Conservation (phyloP, 2,329 filamentous ascomycete species). For the Talaromyces funiculosus region DNA sequence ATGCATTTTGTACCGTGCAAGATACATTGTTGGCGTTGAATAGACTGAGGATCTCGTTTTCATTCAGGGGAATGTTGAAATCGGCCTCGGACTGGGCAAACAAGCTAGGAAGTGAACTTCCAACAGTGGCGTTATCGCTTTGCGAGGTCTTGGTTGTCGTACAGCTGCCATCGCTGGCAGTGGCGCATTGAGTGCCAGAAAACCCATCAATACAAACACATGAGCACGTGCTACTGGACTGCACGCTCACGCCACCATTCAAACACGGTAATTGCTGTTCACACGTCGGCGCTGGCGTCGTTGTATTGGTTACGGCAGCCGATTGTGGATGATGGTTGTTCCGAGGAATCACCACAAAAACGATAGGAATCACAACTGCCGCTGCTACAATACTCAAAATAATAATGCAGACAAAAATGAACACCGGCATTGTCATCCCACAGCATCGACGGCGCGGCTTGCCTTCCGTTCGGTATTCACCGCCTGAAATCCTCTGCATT, state of each 20-base stretch:
- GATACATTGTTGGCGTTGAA: constrained; percentile 72
- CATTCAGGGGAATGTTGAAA: constrained; percentile 71
- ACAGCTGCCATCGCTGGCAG: constrained; percentile 48
- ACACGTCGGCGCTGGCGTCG: constrained; percentile 42
- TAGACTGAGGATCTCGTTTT: constrained; percentile 63
- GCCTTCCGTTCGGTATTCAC: constrained; percentile 17
- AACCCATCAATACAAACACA: constrained; percentile 90
- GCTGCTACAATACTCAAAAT: constrained; percentile 68
- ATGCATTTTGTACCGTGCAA: constrained; percentile 77
- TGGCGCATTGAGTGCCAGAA: constrained; percentile 58
- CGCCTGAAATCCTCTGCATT: constrained; percentile 19
- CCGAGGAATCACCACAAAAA: constrained; percentile 55
- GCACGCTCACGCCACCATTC: constrained; percentile 69
- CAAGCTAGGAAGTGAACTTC: constrained; percentile 69
- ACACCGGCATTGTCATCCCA: constrained; percentile 74
- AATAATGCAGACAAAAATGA: constrained; percentile 61
- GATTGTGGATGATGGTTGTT: constrained; percentile 29
- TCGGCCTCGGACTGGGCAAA: constrained; percentile 59
- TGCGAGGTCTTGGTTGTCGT: constrained; percentile 45
- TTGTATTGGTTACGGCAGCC: not conserved
- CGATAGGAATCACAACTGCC: constrained; percentile 72
- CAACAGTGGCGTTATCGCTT: constrained; percentile 67
- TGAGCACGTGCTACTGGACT: constrained; percentile 63
- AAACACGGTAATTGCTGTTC: constrained; percentile 58
- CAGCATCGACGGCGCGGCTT: constrained; percentile 60